These are phyloP conservation scores for Coemansia sp. DNA, from an alignment of 192 early-diverging fungal species.

Conservation along the genomic window DNA sequence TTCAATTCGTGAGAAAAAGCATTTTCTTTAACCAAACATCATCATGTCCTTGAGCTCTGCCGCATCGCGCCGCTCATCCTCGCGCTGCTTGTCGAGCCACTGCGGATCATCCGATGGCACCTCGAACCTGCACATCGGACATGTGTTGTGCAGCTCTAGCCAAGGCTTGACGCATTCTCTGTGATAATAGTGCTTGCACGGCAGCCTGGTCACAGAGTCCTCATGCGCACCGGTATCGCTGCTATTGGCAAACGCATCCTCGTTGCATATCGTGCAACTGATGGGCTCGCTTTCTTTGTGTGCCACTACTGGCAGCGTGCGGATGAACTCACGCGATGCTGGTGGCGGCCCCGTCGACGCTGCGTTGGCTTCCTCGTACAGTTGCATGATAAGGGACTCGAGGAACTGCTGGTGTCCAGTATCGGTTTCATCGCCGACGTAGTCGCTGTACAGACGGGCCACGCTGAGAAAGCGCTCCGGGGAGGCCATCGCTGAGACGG, in stretches of 20 bases:
- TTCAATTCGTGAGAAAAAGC: too few species aligned
- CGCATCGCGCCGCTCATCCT: constrained; percentile 22
- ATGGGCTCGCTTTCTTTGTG: constrained; percentile 10
- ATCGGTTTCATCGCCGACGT: constrained; percentile 6
- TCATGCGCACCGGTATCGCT: not conserved
- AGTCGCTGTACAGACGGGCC: constrained; percentile 45
- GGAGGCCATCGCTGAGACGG: constrained; percentile 33
- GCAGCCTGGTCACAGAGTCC: constrained; percentile 31
- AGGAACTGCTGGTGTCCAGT: constrained; percentile 49
- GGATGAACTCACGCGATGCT: constrained; percentile 51
- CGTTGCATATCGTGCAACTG: constrained; percentile 42
- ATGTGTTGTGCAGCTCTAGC: constrained; percentile 58
- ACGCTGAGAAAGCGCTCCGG: constrained; percentile 46
- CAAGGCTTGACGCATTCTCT: constrained; percentile 45
- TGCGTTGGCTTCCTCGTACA: constrained; percentile 45
- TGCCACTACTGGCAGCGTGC: constrained; percentile 20
- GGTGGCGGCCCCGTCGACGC: constrained; percentile 44
- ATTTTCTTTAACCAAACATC: constrained; percentile 34
- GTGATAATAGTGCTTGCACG: constrained; percentile 48
- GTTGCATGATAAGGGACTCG: constrained; percentile 43
- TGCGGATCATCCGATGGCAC: constrained; percentile 53
- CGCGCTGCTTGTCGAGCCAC: constrained; percentile 52
- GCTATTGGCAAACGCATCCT: constrained; percentile 6
- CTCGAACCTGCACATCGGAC: constrained; percentile 51
- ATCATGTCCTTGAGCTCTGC: constrained; percentile 43